Conservation (phyloP, 768 basidiomycete genomes). For the Mycena latifolia region DNA sequence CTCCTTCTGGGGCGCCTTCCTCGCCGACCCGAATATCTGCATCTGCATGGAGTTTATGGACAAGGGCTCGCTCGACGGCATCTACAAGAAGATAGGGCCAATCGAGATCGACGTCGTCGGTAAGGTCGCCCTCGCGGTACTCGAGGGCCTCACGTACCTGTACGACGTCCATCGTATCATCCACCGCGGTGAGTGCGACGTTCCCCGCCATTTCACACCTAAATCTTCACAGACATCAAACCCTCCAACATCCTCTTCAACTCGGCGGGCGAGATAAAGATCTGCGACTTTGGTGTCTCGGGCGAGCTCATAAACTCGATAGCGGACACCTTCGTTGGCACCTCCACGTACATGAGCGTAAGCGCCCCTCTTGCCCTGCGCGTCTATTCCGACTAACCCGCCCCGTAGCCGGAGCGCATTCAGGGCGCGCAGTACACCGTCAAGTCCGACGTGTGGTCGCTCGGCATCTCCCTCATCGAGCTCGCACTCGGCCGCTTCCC, state of each 20-base stretch:
- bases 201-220: not conserved
- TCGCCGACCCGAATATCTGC: constrained; percentile 98
- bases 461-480: constrained; percentile 97
- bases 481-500: constrained; percentile 97
- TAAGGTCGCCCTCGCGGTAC: constrained; percentile 93
- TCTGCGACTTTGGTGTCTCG: constrained; percentile 99
- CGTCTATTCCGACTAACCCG: too few relatives aligned
- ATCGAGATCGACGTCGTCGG: constrained; percentile 95
- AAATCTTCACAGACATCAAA: constrained; percentile 87
- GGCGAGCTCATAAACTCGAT: constrained; percentile 99
- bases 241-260: constrained; percentile 98
- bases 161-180: constrained; percentile 99
- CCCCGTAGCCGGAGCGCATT: constrained; percentile 93
- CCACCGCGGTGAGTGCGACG: constrained; percentile 83
- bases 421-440: constrained; percentile 99
- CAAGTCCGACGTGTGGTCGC: constrained; percentile 99
- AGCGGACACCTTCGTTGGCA: constrained; percentile 99
- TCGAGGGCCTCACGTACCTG: constrained; percentile 95
- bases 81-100: constrained; percentile 96
- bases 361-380: constrained; percentile 47
- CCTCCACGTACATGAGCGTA: constrained; percentile 99
- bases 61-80: constrained; percentile 93
- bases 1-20: constrained; percentile 96
- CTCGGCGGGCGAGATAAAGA: constrained; percentile 96
- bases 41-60: constrained; percentile 99